These are phyloP conservation scores for Micractinium sp. DNA, from an alignment of 139 green algal genomes.

Conservation along the genomic window DNA sequence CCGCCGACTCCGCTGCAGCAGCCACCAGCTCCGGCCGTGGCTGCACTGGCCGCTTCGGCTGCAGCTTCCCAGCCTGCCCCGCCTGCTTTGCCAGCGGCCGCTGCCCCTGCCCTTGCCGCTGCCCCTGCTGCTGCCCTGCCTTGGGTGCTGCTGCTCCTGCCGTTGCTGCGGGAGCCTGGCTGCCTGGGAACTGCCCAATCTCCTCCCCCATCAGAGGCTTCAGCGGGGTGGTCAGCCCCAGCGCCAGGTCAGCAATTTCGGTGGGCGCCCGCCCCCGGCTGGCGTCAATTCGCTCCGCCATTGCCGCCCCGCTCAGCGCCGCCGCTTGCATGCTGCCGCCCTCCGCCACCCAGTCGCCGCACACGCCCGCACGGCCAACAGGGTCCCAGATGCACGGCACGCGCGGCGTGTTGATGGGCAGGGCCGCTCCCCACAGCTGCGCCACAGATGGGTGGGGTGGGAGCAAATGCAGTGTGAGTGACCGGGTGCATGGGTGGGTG, in stretches of 20 bases:
- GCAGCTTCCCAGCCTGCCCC: background rate
- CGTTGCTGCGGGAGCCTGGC: background rate
- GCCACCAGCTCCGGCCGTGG: background rate
- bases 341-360: conserved; percentile 78
- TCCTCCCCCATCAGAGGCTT: conserved; percentile 31
- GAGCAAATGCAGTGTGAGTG: background rate
- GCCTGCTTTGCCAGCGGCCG: background rate
- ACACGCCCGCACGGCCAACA: conserved; percentile 61
- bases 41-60: background rate
- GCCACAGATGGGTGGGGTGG: background rate
- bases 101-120: background rate
- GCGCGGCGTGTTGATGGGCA: conserved; percentile 71
- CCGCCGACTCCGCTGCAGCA: background rate
- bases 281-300: conserved; percentile 61
- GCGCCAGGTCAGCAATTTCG: conserved; percentile 14
- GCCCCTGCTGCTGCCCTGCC: background rate
- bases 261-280: background rate
- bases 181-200: conserved; percentile 54
- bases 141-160: background rate
- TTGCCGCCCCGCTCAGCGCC: conserved; percentile 61
- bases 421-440: conserved; percentile 79
- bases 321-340: conserved; percentile 68
- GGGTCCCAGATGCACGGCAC: conserved; percentile 75
- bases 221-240: conserved; percentile 42
- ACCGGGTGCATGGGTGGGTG: background rate